These are phyloP conservation scores for Aplosporella prunicola DNA, from an alignment of 2,329 filamentous ascomycete genomes.

Conservation along the genomic window DNA sequence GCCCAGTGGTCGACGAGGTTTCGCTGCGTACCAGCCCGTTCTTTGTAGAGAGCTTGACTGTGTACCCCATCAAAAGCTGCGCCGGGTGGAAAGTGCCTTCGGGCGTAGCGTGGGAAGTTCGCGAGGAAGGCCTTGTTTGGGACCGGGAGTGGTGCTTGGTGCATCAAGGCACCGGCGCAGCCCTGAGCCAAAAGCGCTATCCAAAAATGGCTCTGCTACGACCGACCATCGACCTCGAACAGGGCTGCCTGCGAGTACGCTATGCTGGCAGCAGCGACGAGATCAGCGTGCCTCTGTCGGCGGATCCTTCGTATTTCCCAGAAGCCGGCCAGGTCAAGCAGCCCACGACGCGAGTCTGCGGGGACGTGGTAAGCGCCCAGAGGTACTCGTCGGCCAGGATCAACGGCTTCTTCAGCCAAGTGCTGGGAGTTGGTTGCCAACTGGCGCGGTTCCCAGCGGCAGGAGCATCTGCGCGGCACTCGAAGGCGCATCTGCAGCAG, in stretches of 20 bases:
- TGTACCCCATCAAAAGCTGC: constrained; percentile 95
- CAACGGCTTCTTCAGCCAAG: constrained; percentile 66
- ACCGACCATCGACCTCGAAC: constrained; percentile 62
- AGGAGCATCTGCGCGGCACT: constrained; percentile 53
- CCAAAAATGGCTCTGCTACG: constrained; percentile 78
- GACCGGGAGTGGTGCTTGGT: constrained; percentile 95
- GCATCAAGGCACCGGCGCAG: constrained; percentile 73
- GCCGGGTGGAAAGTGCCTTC: constrained; percentile 63
- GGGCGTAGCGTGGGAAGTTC: constrained; percentile 62
- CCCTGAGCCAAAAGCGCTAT: constrained; percentile 80
- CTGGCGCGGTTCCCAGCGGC: constrained; percentile 70
- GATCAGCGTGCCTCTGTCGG: constrained; percentile 51
- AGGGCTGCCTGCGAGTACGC: constrained; percentile 54
- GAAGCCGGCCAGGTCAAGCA: constrained; percentile 27
- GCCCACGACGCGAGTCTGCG: constrained; percentile 60
- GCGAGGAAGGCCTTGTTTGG: constrained; percentile 77
- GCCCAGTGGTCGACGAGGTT: neutral
- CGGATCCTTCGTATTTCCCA: constrained; percentile 51
- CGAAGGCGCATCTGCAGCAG: constrained; percentile 60
- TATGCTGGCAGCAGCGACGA: constrained; percentile 35
- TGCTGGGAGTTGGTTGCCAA: constrained; percentile 69
- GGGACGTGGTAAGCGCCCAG: constrained; percentile 63
- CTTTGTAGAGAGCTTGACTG: constrained; percentile 40
- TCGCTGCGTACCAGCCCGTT: constrained; percentile 21
- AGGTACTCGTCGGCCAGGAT: constrained; percentile 59